Evolutionary conservation across 495 filamentous ascomycete species (phyloP), one percentile per base, ranked within the genome.

Genomic region (Bathelium albidoporum): DNA sequence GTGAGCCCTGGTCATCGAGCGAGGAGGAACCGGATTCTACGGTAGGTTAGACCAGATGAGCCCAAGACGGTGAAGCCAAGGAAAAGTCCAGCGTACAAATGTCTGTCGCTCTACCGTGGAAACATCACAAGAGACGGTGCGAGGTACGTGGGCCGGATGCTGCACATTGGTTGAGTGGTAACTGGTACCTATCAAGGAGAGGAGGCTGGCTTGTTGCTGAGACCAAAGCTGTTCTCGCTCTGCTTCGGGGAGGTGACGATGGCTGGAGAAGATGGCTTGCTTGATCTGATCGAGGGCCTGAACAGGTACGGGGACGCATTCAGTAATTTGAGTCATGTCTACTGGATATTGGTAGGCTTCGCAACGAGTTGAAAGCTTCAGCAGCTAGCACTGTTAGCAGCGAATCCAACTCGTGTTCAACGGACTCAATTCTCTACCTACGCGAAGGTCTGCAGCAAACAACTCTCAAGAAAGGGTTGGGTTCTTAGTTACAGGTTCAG

Each of bases 181-280:
- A 22, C n/a, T n/a, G 16, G 16, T 41, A 29, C 32, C 16, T 22
- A 59, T 18, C 29, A 16, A 12, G n/a, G 64, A 65, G 10, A 36
- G 36, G 5, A 70, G 66, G 31, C 62, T 22, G 3, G 58, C 49
- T 53, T 44, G 65, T 28, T 55, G 66, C n/a, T 68, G 55, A 39
- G 41, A 11, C 69, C 69, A 70, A n/a, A 63, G 60, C 18, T 43
- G 32, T 14, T 58, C 64, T 61, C 62, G 64, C 28, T 45, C 53
- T 10, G 60, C 39, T 22, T 69, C 69, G 20, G 66, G n/a, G 1
- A 45, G 22, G 28, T 64, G 45, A 34, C 29, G n/a, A 41, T 68
- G n/a, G n/a, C 18, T 28, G 2, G 12, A 41, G n/a, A 24, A 67
- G 36, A 67, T 64, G 9, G 58, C 53, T 36, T 59, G 62, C 58